These are phyloP conservation scores for Ceratobasidium sp. DNA, from an alignment of 1,284 basidiomycete species.

Conservation along the genomic window DNA sequence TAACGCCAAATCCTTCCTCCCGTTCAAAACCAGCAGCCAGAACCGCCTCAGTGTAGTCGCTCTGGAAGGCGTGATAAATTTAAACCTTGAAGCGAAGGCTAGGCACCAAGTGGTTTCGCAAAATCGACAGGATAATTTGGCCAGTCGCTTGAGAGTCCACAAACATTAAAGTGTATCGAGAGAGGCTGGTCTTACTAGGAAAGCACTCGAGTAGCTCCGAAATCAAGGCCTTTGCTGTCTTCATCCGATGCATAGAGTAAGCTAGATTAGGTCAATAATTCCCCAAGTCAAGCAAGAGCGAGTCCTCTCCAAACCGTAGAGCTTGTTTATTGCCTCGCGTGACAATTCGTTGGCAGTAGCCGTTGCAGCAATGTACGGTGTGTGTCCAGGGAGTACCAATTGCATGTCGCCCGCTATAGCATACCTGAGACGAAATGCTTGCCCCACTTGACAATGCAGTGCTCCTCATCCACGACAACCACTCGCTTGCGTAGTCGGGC, in stretches of 20 bases:
- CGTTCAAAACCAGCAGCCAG: not conserved
- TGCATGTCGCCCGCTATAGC: not conserved
- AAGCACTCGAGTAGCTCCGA: not conserved
- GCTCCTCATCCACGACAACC: slow-evolving; percentile 32
- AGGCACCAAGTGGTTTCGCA: not conserved
- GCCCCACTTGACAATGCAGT: slow-evolving; percentile 25
- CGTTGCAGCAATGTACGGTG: not conserved
- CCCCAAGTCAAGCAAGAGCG: not conserved
- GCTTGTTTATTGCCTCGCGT: slow-evolving; percentile 14
- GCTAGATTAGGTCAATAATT: not conserved
- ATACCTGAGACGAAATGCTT: slow-evolving; percentile 3
- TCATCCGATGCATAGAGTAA: not conserved
- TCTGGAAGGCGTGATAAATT: not conserved
- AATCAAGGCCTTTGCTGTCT: not conserved
- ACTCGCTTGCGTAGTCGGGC: not conserved
- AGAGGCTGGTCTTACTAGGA: not conserved
- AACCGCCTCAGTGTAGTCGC: not conserved
- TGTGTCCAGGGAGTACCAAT: not conserved
- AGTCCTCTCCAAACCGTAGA: not conserved
- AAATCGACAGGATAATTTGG: not conserved
- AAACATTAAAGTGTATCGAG: not conserved
- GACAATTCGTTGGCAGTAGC: slow-evolving; percentile 8
- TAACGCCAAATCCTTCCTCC: not conserved
- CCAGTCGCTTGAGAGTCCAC: not conserved
- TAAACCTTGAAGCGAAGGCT: not conserved